Evolutionary conservation across 305 asterid genomes (phyloP).

Genomic region (Fraxinus platypoda): DNA sequence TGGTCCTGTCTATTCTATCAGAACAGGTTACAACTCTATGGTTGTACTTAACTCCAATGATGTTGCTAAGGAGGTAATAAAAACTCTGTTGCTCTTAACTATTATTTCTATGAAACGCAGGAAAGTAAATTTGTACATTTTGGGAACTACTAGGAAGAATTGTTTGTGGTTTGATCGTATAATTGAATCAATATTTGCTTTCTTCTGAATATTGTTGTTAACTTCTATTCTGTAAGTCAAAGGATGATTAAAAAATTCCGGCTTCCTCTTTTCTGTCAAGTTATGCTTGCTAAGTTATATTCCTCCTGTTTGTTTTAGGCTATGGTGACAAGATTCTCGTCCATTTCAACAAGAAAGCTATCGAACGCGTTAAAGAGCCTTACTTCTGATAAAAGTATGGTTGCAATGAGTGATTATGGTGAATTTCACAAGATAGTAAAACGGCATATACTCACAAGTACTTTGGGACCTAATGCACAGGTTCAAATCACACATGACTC

Average conservation of each 20-base stretch:
- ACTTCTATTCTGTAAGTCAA: neutral
- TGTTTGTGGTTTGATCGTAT: neutral
- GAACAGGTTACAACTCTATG: slow-evolving; percentile 50
- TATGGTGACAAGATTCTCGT: slow-evolving; percentile 58
- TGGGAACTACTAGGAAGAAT: neutral
- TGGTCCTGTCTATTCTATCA: slow-evolving; percentile 69
- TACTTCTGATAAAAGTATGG: slow-evolving; percentile 48
- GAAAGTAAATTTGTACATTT: neutral
- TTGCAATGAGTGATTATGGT: slow-evolving; percentile 62
- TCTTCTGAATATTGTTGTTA: neutral
- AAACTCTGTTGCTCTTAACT: neutral
- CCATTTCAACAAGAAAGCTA: slow-evolving; percentile 65
- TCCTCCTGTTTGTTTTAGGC: slow-evolving; percentile 33
- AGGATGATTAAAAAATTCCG: neutral
- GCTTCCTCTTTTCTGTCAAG: neutral
- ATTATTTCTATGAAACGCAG: neutral
- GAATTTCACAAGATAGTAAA: slow-evolving; percentile 53
- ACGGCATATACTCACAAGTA: slow-evolving; percentile 43
- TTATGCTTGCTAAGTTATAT: neutral
- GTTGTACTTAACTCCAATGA: slow-evolving; percentile 53
- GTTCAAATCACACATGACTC: slow-evolving; percentile 25
- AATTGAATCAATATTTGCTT: neutral
- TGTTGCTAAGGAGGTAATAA: slow-evolving; percentile 63
- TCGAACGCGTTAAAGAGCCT: slow-evolving; percentile 54
- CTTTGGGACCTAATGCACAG: slow-evolving; percentile 70